These are phyloP conservation scores for Carallia brachiata DNA, from an alignment of 345 rosid genomes.

Conservation along the genomic window DNA sequence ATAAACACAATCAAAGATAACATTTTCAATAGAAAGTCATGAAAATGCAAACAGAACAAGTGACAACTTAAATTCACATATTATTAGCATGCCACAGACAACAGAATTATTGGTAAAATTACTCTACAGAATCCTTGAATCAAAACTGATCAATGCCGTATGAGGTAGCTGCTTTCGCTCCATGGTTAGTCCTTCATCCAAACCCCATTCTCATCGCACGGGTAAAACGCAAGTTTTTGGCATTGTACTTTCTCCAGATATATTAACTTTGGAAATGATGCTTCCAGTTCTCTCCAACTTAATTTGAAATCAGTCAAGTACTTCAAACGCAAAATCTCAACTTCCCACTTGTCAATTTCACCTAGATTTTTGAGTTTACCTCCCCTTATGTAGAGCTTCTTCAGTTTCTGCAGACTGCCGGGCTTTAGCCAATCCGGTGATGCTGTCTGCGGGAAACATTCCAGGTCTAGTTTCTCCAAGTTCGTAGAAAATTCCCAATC, in stretches of 20 bases:
- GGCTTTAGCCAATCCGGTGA: conserved; percentile 33
- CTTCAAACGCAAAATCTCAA: conserved; percentile 31
- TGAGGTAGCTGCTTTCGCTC: background rate
- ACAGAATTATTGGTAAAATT: too few relatives aligned
- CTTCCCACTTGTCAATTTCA: conserved; percentile 7
- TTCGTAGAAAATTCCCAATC: background rate
- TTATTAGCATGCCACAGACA: too few relatives aligned
- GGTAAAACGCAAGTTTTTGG: conserved; percentile 22
- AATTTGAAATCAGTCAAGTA: conserved; percentile 26
- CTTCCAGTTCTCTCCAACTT: conserved; percentile 23
- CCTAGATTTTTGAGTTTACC: conserved; percentile 21
- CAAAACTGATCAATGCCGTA: background rate
- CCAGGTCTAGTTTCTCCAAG: conserved; percentile 39
- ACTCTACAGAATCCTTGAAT: too few relatives aligned
- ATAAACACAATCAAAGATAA: too few relatives aligned
- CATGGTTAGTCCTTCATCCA: conserved; percentile 23
- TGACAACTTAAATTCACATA: too few relatives aligned
- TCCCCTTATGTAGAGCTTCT: conserved; percentile 44
- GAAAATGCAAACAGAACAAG: too few relatives aligned
- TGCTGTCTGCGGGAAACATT: conserved; percentile 26
- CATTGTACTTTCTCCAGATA: conserved; percentile 35
- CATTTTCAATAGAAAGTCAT: too few relatives aligned
- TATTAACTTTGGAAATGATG: conserved; percentile 25
- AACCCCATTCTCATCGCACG: conserved; percentile 37
- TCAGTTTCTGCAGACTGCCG: background rate